These are phyloP conservation scores for Fomitopsis pinicola DNA, from an alignment of 1,284 basidiomycete genomes.

Conservation along the genomic window DNA sequence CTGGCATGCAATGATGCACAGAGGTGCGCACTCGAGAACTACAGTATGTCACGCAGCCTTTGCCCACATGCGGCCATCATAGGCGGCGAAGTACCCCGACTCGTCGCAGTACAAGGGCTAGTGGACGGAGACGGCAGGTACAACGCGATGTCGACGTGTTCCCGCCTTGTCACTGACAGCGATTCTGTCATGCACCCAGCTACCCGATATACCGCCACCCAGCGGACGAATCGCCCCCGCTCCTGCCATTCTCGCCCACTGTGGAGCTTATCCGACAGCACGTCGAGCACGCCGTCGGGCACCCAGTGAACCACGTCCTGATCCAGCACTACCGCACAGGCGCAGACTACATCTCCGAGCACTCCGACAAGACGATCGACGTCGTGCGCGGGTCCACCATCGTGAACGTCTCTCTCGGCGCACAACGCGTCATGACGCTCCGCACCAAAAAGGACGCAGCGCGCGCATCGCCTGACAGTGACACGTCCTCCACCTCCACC, in stretches of 20 bases:
- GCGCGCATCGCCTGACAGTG: neutral
- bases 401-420: conserved; percentile 73
- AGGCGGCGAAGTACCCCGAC: conserved; percentile 74
- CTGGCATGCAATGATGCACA: conserved; percentile 70
- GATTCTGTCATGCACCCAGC: conserved; percentile 30
- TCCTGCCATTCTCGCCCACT: conserved; percentile 61
- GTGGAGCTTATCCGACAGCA: conserved; percentile 57
- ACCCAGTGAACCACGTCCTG: conserved; percentile 73
- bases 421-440: conserved; percentile 67
- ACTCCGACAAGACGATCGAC: conserved; percentile 79
- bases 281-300: conserved; percentile 48
- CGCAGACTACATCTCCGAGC: conserved; percentile 76
- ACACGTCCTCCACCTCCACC: too few species aligned
- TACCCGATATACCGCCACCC: conserved; percentile 77
- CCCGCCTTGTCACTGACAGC: neutral
- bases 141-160: conserved; percentile 4
- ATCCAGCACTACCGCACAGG: conserved; percentile 75
- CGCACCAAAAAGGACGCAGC: conserved; percentile 52
- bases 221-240: conserved; percentile 65
- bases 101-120: conserved; percentile 68
- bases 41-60: neutral
- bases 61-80: neutral
- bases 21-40: conserved; percentile 37
- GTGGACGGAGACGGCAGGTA: conserved; percentile 60
- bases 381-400: conserved; percentile 65